Conservation (phyloP, 306 rosid genomes). For the Pyrus bretschneideri region DNA sequence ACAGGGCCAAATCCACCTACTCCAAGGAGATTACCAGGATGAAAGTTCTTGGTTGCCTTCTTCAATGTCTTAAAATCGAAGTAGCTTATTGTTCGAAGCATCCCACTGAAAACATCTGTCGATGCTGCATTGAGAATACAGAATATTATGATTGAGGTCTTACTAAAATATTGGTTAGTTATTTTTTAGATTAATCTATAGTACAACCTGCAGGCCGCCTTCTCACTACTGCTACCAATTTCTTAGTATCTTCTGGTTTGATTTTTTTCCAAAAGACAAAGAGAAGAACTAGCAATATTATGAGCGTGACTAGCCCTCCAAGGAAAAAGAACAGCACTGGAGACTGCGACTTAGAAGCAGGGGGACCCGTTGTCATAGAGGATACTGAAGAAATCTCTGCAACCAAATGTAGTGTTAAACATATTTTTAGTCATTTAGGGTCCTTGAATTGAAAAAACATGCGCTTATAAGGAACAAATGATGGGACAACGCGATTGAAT, state of each 20-base stretch:
- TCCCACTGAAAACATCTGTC: conserved; percentile 50
- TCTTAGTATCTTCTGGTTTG: conserved; percentile 32
- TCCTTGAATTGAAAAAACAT: not conserved
- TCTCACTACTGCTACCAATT: conserved; percentile 19
- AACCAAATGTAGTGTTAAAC: not conserved
- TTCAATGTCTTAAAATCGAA: conserved; percentile 57
- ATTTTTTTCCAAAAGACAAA: conserved; percentile 41
- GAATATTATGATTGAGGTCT: not conserved
- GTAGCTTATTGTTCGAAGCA: conserved; percentile 48
- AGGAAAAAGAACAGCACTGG: conserved; percentile 50
- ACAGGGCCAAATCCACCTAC: conserved; percentile 98
- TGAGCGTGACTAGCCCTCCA: conserved; percentile 48
- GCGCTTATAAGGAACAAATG: not conserved
- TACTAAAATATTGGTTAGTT: not conserved
- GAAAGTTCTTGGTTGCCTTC: conserved; percentile 72
- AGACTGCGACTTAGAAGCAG: not conserved
- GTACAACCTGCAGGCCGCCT: conserved; percentile 37
- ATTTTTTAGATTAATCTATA: not conserved
- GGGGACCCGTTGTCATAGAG: conserved; percentile 12
- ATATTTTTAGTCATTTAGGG: not conserved
- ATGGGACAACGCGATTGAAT: not conserved
- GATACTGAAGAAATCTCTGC: conserved; percentile 32
- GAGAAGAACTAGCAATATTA: conserved; percentile 39
- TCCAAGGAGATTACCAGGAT: conserved; percentile 64
- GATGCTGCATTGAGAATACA: conserved; percentile 30